These are phyloP conservation scores for Talaromyces sp. DNA, from an alignment of 2,329 filamentous ascomycete genomes.

Conservation along the genomic window DNA sequence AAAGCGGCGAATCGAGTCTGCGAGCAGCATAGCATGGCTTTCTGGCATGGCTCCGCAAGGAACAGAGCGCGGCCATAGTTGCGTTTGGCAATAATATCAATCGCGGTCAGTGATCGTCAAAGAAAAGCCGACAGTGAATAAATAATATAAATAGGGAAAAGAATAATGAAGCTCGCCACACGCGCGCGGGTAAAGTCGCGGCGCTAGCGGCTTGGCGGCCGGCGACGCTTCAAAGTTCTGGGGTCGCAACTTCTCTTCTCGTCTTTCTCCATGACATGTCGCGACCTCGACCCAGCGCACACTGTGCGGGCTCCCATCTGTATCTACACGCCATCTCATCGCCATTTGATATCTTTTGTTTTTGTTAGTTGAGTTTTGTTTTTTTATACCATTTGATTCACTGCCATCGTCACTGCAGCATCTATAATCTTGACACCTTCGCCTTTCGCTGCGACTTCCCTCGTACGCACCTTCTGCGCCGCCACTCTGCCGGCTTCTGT, in stretches of 20 bases:
- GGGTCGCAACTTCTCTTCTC: slow-evolving; percentile 1
- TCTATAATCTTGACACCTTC: background rate
- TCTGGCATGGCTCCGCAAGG: slow-evolving; percentile 16
- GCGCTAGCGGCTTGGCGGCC: background rate
- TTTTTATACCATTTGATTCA: background rate
- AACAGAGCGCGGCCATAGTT: slow-evolving; percentile 19
- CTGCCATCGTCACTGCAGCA: background rate
- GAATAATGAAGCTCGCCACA: background rate
- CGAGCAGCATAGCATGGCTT: background rate
- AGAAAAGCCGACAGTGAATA: background rate
- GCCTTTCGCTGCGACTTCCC: slow-evolving; percentile 1
- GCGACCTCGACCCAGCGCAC: background rate
- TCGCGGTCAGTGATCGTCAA: background rate
- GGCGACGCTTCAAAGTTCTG: background rate
- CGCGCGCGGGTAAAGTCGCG: background rate
- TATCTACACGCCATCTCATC: background rate
- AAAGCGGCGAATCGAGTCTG: slow-evolving; percentile 17
- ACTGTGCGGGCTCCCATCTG: background rate
- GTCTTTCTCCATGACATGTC: background rate
- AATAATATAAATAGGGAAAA: too few relatives aligned
- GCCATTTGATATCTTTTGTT: background rate
- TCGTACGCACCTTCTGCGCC: background rate
- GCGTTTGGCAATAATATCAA: background rate
- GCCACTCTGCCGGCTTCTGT: background rate
- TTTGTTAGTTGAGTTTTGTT: background rate